phyloP scores from a whole-genome alignment of 2,329 filamentous ascomycete genomes.

The Beauveria sp. region DNA sequence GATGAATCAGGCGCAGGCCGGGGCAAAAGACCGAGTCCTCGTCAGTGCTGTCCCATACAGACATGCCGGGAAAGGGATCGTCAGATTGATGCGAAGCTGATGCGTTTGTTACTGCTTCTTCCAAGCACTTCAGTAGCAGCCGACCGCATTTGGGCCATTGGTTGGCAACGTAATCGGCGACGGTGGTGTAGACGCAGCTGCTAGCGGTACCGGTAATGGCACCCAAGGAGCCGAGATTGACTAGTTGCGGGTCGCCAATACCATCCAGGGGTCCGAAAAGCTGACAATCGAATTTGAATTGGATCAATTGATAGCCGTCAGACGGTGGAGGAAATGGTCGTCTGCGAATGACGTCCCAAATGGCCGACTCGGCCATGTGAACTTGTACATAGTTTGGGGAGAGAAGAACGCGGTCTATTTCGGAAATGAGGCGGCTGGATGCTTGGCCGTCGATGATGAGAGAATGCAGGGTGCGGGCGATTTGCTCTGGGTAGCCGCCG shows the following conservation, averaged over 20 bases:
- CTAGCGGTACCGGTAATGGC: conserved; percentile 28
- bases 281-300: conserved; percentile 29
- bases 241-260: conserved; percentile 21
- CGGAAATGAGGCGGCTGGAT: conserved; percentile 21
- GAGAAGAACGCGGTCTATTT: conserved; percentile 23
- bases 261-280: conserved; percentile 23
- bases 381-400: conserved; percentile 30
- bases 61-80: conserved; percentile 24
- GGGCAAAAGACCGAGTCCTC: conserved; percentile 20
- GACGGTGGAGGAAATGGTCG: conserved; percentile 22
- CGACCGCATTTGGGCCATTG: conserved; percentile 27
- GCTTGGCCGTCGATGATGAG: conserved; percentile 24
- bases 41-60: conserved; percentile 28
- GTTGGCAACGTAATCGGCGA: conserved; percentile 24
- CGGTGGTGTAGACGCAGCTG: conserved; percentile 25
- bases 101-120: conserved; percentile 25
- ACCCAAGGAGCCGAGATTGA: conserved; percentile 23
- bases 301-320: conserved; percentile 28
- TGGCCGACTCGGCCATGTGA: conserved; percentile 29
- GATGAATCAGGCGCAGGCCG: conserved; percentile 25
- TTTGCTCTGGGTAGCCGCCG: conserved; percentile 26
- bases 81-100: conserved; percentile 18
- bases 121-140: conserved; percentile 23
- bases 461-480: conserved; percentile 23
- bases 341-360: conserved; percentile 28